These are phyloP conservation scores for Suhomyces bribrorum DNA, from an alignment of 1,139 yeast genomes.

Conservation along the genomic window DNA sequence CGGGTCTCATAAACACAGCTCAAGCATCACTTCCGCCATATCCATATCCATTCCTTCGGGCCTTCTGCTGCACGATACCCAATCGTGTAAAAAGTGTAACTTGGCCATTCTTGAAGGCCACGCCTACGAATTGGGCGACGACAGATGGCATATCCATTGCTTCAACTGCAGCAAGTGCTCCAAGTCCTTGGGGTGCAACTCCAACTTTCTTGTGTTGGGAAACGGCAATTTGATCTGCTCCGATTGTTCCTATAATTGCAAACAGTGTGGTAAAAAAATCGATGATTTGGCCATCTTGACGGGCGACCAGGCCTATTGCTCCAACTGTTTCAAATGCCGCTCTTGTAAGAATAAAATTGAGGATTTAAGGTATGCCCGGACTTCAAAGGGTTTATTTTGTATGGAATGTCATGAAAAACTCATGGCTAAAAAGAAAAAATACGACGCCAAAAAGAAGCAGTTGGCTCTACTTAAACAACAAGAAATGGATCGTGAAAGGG, in stretches of 20 bases:
- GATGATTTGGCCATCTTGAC: constrained; percentile 96
- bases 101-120: constrained; percentile 67
- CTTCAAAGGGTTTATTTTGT: constrained; percentile 91
- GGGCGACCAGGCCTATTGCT: constrained; percentile 93
- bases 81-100: constrained; percentile 45
- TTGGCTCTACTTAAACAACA: constrained; percentile 25
- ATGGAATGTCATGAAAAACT: constrained; percentile 89
- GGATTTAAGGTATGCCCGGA: constrained; percentile 88
- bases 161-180: constrained; percentile 87
- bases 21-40: constrained; percentile 6
- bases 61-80: constrained; percentile 18
- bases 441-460: constrained; percentile 48
- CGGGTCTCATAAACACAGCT: constrained; percentile 2
- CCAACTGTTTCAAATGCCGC: constrained; percentile 87
- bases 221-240: constrained; percentile 91
- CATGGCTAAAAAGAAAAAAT: constrained; percentile 63
- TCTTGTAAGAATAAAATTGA: constrained; percentile 87
- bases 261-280: constrained; percentile 83
- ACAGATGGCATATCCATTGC: constrained; percentile 94
- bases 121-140: constrained; percentile 83
- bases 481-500: constrained; percentile 21
- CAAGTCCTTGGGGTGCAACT: constrained; percentile 76
- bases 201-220: constrained; percentile 87
- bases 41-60: constrained; percentile 9
- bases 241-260: constrained; percentile 87